Conservation (phyloP, 306 rosid species). For the Hippophae rhamnoides region DNA sequence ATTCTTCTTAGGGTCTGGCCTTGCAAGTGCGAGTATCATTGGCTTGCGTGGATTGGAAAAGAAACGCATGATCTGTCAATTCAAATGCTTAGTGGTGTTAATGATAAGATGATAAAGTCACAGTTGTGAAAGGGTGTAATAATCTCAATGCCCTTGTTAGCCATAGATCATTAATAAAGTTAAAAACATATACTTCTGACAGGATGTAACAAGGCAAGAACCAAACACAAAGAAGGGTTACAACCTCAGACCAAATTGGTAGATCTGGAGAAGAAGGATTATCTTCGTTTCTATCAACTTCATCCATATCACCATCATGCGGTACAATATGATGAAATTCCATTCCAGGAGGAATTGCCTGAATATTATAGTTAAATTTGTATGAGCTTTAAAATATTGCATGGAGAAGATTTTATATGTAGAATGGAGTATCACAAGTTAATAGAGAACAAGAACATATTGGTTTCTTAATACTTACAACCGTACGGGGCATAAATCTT, state of each 20-base stretch:
- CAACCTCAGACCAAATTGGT: conserved; percentile 75
- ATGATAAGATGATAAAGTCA: no score
- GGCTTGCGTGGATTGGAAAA: conserved; percentile 91
- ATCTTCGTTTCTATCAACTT: conserved; percentile 49
- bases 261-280: conserved; percentile 42
- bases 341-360: conserved; percentile 81
- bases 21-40: conserved; percentile 69
- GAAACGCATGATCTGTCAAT: conserved; percentile 54
- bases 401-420: no score
- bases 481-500: conserved; percentile 72
- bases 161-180: conserved; percentile 1
- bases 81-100: not conserved
- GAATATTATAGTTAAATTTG: no score
- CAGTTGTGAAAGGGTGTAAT: no score
- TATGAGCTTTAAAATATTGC: no score
- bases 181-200: not conserved
- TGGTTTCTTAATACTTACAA: conserved; percentile 30
- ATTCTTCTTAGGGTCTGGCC: conserved; percentile 90
- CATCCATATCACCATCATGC: conserved; percentile 63
- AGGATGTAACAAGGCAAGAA: not conserved
- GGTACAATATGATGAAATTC: conserved; percentile 66
- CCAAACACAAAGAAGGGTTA: conserved; percentile 2
- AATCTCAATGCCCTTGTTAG: not conserved
- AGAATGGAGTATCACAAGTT: no score
- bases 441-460: not conserved